Conservation (phyloP, 2,329 filamentous ascomycete species). For the Intubia oerlemansii region DNA sequence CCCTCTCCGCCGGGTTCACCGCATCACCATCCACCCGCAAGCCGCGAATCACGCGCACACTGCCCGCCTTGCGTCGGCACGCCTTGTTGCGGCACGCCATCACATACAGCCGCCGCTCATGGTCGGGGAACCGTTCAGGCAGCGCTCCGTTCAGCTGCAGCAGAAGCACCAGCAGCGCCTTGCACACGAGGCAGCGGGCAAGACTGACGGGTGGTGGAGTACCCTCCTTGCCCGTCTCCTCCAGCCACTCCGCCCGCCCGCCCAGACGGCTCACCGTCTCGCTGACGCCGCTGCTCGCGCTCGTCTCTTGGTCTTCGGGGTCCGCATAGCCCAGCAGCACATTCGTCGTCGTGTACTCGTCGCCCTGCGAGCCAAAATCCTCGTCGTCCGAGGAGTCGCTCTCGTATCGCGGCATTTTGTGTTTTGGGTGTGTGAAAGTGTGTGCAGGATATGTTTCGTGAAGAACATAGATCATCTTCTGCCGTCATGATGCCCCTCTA, state of each 20-base stretch:
- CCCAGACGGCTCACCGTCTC: slow-evolving; percentile 78
- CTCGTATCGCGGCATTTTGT: slow-evolving; percentile 56
- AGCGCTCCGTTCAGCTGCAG: slow-evolving; percentile 84
- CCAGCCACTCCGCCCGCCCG: slow-evolving; percentile 70
- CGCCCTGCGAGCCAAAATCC: slow-evolving; percentile 26
- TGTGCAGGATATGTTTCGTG: no score
- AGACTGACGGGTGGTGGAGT: no score
- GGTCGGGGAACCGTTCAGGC: slow-evolving; percentile 64
- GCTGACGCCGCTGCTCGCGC: slow-evolving; percentile 11
- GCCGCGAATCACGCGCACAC: slow-evolving; percentile 54
- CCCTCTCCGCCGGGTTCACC: slow-evolving; percentile 10
- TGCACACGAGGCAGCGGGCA: slow-evolving; percentile 75
- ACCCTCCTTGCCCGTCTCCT: no score
- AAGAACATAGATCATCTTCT: no score
- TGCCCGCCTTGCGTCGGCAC: slow-evolving; percentile 67
- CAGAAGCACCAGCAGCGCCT: slow-evolving; percentile 60
- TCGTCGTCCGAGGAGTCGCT: slow-evolving; percentile 63
- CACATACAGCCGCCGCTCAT: slow-evolving; percentile 75
- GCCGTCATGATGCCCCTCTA: slow-evolving; percentile 1
- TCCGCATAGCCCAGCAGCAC: slow-evolving; percentile 82
- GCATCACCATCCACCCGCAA: slow-evolving; percentile 25
- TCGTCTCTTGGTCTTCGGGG: slow-evolving; percentile 10
- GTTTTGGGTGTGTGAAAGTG: no score
- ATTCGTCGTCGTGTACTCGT: slow-evolving; percentile 66
- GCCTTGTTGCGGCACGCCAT: slow-evolving; percentile 59